Conservation (phyloP, 345 rosid genomes). For the Eucalyptus guilfoylei region DNA sequence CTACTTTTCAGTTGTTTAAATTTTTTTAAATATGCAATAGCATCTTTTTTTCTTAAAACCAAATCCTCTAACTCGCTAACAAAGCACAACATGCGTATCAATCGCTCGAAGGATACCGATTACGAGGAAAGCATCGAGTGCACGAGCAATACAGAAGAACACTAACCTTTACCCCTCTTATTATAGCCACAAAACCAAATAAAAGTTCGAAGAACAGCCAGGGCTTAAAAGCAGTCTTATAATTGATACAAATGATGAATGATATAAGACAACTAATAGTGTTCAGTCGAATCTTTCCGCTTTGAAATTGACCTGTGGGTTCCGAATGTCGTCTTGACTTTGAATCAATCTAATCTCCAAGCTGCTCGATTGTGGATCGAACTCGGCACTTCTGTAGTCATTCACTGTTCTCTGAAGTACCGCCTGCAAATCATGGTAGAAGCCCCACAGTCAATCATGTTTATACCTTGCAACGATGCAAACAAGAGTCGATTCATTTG, state of each 20-base stretch:
- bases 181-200: background rate
- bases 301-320: conserved; percentile 41
- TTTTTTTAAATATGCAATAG: background rate
- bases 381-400: conserved; percentile 56
- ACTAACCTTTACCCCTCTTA: background rate
- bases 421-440: conserved; percentile 29
- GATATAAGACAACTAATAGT: background rate
- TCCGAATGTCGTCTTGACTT: conserved; percentile 83
- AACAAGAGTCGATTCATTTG: background rate
- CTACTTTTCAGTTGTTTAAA: background rate
- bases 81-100: background rate
- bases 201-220: background rate
- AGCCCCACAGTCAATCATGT: background rate
- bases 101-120: background rate
- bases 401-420: conserved; percentile 63
- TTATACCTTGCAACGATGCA: background rate
- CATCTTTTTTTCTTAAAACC: background rate
- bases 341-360: conserved; percentile 89
- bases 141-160: background rate
- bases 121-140: background rate
- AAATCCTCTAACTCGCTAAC: background rate
- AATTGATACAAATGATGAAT: background rate
- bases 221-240: background rate
- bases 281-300: conserved; percentile 37
- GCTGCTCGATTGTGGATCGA: conserved; percentile 59